A percentile compares a stretch with the other conserved stretches of the same genome.
These are phyloP conservation scores for Eragrostis tef DNA, from an alignment of 202 grass and related monocot genomes.

Conservation along the genomic window DNA sequence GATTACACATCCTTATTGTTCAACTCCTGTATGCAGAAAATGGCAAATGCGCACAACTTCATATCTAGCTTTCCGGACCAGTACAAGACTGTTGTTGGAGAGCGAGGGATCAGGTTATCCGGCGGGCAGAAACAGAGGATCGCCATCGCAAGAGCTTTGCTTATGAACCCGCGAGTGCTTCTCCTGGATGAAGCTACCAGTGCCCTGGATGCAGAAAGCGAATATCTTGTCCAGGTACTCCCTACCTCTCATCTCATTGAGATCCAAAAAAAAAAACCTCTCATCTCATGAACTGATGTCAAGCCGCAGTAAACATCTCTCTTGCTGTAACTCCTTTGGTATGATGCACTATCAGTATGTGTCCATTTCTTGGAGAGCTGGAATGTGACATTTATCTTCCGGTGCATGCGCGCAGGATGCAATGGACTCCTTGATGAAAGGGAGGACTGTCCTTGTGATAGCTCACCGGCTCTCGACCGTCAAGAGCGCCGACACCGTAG, in stretches of 20 bases:
- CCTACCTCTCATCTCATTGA: not conserved
- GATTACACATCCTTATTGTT: conserved; percentile 23
- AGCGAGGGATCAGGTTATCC: conserved; percentile 85
- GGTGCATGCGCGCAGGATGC: conserved; percentile 67
- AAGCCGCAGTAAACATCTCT: not conserved
- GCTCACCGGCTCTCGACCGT: conserved; percentile 94
- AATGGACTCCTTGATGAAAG: conserved; percentile 97
- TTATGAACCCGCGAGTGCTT: conserved; percentile 95
- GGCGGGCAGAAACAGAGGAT: conserved; percentile 98
- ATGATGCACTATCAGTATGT: not conserved
- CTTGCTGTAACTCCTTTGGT: not conserved
- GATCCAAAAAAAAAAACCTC: too few relatives aligned
- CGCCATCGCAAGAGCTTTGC: conserved; percentile 94
- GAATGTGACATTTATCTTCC: conserved; percentile 22
- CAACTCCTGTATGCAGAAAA: conserved; percentile 66
- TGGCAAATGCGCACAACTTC: conserved; percentile 94
- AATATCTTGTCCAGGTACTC: conserved; percentile 94
- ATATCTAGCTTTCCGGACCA: conserved; percentile 84
- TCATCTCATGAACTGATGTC: not conserved
- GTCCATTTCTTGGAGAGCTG: not conserved
- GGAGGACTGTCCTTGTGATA: conserved; percentile 96
- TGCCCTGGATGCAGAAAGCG: conserved; percentile 92
- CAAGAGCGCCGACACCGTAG: conserved; percentile 79
- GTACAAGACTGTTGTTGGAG: conserved; percentile 88
- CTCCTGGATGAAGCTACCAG: conserved; percentile 97